A percentile compares a stretch with the other conserved stretches of the same genome.
phyloP scores from a whole-genome alignment of 2,329 filamentous ascomycete species.

The Pezicula radicicola region DNA sequence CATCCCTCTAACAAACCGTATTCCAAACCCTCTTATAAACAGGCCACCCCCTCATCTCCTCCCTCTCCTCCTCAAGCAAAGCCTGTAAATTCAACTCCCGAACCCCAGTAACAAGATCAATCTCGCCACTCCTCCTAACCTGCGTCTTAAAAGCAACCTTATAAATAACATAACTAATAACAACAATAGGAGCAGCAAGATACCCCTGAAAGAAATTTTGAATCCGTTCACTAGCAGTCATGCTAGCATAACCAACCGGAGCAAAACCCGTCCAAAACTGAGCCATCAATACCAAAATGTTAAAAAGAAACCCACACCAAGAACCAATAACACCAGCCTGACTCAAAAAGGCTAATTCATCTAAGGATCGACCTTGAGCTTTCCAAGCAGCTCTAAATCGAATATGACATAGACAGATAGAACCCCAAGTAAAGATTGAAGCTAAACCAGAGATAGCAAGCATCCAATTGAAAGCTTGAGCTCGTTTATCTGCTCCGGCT shows the following conservation, averaged over 20 bases:
- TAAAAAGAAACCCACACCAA: conserved; percentile 38
- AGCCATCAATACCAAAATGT: conserved; percentile 62
- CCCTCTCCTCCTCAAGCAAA: conserved; percentile 19
- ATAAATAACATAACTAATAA: conserved; percentile 59
- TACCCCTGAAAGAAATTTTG: conserved; percentile 57
- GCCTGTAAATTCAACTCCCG: conserved; percentile 19
- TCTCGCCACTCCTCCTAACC: conserved; percentile 11
- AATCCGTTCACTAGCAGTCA: conserved; percentile 28
- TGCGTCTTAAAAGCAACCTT: conserved; percentile 51
- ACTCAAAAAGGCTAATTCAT: background rate
- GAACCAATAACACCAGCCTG: background rate
- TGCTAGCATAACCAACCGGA: conserved; percentile 41
- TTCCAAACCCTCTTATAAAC: conserved; percentile 24
- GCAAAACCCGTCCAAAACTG: conserved; percentile 36
- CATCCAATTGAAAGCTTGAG: conserved; percentile 57
- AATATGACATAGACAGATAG: conserved; percentile 60
- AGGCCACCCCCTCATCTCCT: conserved; percentile 15
- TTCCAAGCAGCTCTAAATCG: conserved; percentile 55
- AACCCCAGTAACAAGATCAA: conserved; percentile 21
- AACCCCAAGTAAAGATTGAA: conserved; percentile 71
- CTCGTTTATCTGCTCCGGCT: conserved; percentile 33
- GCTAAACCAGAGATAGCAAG: conserved; percentile 67
- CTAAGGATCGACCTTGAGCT: background rate
- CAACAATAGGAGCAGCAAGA: conserved; percentile 51
- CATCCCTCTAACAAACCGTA: conserved; percentile 14